phyloP scores from a whole-genome alignment of 2,329 filamentous ascomycete genomes.

The Fusarium bactridioides region DNA sequence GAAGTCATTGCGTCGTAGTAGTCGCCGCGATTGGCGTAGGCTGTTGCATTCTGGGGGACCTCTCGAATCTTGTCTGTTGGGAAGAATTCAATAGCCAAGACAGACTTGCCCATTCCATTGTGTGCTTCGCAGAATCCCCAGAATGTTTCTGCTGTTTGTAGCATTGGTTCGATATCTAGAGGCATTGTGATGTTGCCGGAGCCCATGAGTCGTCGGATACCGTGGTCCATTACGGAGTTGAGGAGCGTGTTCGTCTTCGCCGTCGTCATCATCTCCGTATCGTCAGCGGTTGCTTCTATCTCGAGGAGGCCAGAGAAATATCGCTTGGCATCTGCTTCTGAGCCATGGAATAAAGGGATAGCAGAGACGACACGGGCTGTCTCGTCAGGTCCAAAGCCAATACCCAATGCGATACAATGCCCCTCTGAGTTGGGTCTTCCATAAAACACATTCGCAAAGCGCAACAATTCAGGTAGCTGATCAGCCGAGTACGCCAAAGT shows the following conservation, averaged over 20 bases:
- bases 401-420: slow-evolving; percentile 37
- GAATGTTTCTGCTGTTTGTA: slow-evolving; percentile 44
- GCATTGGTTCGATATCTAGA: slow-evolving; percentile 39
- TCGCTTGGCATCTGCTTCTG: slow-evolving; percentile 13
- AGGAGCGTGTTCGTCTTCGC: slow-evolving; percentile 37
- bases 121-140: slow-evolving; percentile 34
- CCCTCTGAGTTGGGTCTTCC: slow-evolving; percentile 19
- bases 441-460: slow-evolving; percentile 35
- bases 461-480: slow-evolving; percentile 37
- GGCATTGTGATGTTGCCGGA: slow-evolving; percentile 46
- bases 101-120: slow-evolving; percentile 34
- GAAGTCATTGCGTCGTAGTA: slow-evolving; percentile 54
- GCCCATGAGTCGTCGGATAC: slow-evolving; percentile 38
- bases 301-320: slow-evolving; percentile 35
- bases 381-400: slow-evolving; percentile 34
- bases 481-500: slow-evolving; percentile 37
- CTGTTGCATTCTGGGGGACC: slow-evolving; percentile 48
- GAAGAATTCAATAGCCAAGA: slow-evolving; percentile 51
- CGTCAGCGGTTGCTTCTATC: slow-evolving; percentile 3
- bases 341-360: slow-evolving; percentile 35
- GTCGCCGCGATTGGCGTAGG: slow-evolving; percentile 55
- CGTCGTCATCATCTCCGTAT: slow-evolving; percentile 30
- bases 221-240: slow-evolving; percentile 38
- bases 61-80: slow-evolving; percentile 50
- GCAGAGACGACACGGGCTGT: slow-evolving; percentile 21